These are phyloP conservation scores for Blastomyces parvus DNA, from an alignment of 2,329 filamentous ascomycete genomes.

Conservation along the genomic window DNA sequence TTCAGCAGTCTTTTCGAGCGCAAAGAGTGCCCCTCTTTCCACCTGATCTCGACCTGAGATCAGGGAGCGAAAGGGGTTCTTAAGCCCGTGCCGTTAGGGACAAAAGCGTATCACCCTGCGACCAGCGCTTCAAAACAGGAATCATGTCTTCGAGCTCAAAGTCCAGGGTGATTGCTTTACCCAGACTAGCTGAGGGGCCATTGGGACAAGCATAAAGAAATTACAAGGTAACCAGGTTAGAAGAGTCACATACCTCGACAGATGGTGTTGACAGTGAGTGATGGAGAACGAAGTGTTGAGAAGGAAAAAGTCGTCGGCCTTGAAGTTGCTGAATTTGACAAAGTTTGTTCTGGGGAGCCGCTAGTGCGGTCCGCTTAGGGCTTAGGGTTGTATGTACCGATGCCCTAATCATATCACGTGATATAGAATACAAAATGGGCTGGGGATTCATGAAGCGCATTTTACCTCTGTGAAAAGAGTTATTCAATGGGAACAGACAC, in stretches of 20 bases:
- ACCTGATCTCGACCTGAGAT: constrained; percentile 1
- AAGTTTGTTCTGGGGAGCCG: neutral
- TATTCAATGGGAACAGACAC: neutral
- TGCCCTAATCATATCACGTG: constrained; percentile 27
- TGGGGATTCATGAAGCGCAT: neutral
- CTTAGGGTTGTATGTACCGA: constrained; percentile 13
- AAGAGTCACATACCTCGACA: constrained; percentile 35
- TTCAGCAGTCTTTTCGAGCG: constrained; percentile 53
- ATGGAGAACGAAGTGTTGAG: constrained; percentile 19
- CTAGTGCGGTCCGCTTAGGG: constrained; percentile 28
- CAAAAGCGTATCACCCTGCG: constrained; percentile 36
- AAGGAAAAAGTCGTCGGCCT: constrained; percentile 13
- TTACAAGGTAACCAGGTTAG: constrained; percentile 13
- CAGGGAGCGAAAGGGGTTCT: constrained; percentile 50
- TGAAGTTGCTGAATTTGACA: neutral
- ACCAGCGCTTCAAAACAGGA: neutral
- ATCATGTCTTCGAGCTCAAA: constrained; percentile 2
- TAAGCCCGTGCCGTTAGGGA: constrained; percentile 49
- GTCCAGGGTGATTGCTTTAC: constrained; percentile 32
- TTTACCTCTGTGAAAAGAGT: neutral
- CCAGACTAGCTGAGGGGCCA: constrained; percentile 37
- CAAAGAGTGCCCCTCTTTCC: constrained; percentile 53
- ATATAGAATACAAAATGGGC: neutral
- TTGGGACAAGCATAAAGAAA: constrained; percentile 16
- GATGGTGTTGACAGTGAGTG: constrained; percentile 18